Evolutionary conservation across 768 basidiomycete genomes (phyloP).

Genomic region (Leccinum uliginosum): DNA sequence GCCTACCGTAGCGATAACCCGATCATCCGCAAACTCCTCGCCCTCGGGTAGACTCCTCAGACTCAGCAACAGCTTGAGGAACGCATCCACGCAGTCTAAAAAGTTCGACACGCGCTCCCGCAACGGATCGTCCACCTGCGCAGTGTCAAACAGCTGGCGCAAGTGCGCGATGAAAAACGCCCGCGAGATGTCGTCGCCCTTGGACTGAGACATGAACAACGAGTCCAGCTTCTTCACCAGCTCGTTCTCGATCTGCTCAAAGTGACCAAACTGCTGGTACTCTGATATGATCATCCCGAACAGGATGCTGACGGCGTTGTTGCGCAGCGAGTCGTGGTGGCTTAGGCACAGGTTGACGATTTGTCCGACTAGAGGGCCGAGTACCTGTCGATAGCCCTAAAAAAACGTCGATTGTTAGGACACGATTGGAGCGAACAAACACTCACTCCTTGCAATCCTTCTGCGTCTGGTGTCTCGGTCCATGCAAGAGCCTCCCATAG

Average conservation of each 20-base stretch:
- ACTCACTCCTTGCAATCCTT: slow-evolving; percentile 63
- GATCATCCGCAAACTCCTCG: slow-evolving; percentile 91
- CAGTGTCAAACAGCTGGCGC: slow-evolving; percentile 82
- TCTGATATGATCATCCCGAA: slow-evolving; percentile 95
- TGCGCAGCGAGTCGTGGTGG: slow-evolving; percentile 89
- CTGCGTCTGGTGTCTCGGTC: slow-evolving; percentile 52
- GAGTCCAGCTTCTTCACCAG: slow-evolving; percentile 87
- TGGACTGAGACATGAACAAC: slow-evolving; percentile 90
- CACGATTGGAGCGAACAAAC: background rate
- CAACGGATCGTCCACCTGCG: slow-evolving; percentile 75
- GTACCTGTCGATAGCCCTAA: slow-evolving; percentile 80
- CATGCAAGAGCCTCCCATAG: slow-evolving; percentile 87
- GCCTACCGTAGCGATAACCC: slow-evolving; percentile 81
- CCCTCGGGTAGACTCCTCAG: slow-evolving; percentile 88
- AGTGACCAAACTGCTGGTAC: slow-evolving; percentile 79
- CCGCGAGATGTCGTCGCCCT: slow-evolving; percentile 85
- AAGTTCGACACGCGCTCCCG: slow-evolving; percentile 75
- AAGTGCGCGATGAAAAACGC: slow-evolving; percentile 92
- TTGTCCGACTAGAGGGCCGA: slow-evolving; percentile 81
- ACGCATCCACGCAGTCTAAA: slow-evolving; percentile 85
- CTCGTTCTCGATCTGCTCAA: slow-evolving; percentile 88
- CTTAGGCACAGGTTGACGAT: slow-evolving; percentile 92
- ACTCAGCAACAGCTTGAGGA: slow-evolving; percentile 85
- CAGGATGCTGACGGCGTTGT: slow-evolving; percentile 86
- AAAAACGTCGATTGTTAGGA: background rate